These are phyloP conservation scores for Xerocomellus chrysenteron DNA, from an alignment of 768 basidiomycete species.

Conservation along the genomic window DNA sequence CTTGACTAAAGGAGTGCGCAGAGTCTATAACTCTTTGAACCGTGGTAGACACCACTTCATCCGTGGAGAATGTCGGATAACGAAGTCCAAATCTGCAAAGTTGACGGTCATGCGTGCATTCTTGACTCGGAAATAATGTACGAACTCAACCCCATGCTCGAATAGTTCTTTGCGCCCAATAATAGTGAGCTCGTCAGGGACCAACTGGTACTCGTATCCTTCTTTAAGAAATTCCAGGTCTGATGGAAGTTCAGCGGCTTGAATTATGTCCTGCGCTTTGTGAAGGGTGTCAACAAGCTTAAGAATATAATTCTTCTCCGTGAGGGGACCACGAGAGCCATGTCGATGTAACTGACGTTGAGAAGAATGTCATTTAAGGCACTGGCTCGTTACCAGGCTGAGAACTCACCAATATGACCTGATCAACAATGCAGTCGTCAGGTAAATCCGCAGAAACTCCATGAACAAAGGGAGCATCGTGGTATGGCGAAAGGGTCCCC, in stretches of 20 bases:
- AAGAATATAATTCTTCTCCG: conserved; percentile 28
- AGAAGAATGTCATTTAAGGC: background rate
- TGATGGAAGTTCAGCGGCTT: conserved; percentile 30
- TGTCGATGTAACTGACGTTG: conserved; percentile 39
- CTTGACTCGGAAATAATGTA: background rate
- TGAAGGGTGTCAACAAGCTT: conserved; percentile 34
- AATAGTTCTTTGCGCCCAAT: conserved; percentile 40
- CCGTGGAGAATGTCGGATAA: conserved; percentile 20
- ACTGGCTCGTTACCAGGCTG: background rate
- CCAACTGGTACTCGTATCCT: conserved; percentile 35
- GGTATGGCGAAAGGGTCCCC: conserved; percentile 40
- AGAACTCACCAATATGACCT: conserved; percentile 38
- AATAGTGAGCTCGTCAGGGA: conserved; percentile 36
- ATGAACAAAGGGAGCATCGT: conserved; percentile 27
- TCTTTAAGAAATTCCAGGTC: conserved; percentile 37
- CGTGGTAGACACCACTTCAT: conserved; percentile 10
- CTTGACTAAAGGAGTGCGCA: conserved; percentile 39
- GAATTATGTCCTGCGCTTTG: conserved; percentile 20
- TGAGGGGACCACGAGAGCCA: conserved; percentile 38
- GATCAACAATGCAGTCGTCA: conserved; percentile 41
- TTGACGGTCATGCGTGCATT: background rate
- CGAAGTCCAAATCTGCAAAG: conserved; percentile 19
- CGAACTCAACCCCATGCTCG: conserved; percentile 40
- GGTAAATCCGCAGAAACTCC: conserved; percentile 33
- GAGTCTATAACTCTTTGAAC: conserved; percentile 37